Evolutionary conservation across 2,329 filamentous ascomycete species (phyloP).

Genomic region (Elsinoe australis): DNA sequence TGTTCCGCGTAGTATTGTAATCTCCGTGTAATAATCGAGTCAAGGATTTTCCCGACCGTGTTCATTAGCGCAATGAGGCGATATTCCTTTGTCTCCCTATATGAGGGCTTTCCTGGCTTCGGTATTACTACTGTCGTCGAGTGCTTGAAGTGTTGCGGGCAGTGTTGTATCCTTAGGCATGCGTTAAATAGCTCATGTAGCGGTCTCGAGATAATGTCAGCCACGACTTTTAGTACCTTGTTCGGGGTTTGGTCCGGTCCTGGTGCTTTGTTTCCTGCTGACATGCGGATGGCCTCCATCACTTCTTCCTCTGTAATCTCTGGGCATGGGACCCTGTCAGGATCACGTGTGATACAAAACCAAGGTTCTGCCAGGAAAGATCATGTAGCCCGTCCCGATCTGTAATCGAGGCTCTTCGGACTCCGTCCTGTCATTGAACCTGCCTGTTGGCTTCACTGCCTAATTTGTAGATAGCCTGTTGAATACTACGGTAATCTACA

Average conservation of each 20-base stretch:
- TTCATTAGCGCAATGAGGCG: conserved; percentile 26
- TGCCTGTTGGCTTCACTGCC: too few species aligned
- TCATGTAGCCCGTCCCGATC: too few species aligned
- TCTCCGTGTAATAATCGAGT: conserved; percentile 24
- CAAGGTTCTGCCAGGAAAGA: too few species aligned
- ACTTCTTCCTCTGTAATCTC: conserved; percentile 22
- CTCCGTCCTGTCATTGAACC: too few species aligned
- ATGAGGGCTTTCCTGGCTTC: conserved; percentile 27
- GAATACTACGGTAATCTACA: too few species aligned
- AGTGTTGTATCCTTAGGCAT: conserved; percentile 22
- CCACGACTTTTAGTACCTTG: conserved; percentile 18
- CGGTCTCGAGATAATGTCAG: background rate
- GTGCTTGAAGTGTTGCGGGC: conserved; percentile 22
- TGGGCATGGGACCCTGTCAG: too few species aligned
- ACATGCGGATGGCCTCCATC: conserved; percentile 16
- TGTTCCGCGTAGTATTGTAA: conserved; percentile 22
- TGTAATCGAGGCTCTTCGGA: too few species aligned
- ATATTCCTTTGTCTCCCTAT: conserved; percentile 26
- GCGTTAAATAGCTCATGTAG: conserved; percentile 21
- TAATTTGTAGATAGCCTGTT: too few species aligned
- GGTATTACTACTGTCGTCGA: conserved; percentile 25
- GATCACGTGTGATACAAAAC: too few species aligned
- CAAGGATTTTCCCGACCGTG: conserved; percentile 28
- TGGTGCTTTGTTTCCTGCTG: conserved; percentile 14
- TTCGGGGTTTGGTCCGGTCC: conserved; percentile 19